Percentiles rank a stretch among this genome's conserved stretches.
phyloP scores from a whole-genome alignment of 768 basidiomycete species.

The Dacryopinax primogenitus region DNA sequence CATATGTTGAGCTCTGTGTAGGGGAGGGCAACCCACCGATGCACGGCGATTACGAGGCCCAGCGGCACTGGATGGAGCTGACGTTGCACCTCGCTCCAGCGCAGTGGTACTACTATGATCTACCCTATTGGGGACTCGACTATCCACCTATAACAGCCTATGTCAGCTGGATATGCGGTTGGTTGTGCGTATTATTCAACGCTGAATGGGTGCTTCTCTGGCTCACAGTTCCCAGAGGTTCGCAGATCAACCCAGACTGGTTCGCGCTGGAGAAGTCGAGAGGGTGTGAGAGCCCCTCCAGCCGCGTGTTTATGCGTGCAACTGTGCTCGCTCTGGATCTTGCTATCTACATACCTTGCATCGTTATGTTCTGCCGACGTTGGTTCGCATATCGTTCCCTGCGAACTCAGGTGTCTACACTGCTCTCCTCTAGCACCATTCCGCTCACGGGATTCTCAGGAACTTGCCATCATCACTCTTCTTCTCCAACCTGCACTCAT shows the following conservation, averaged over 20 bases:
- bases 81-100: conserved; percentile 60
- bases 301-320: conserved; percentile 66
- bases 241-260: conserved; percentile 46
- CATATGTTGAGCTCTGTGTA: conserved; percentile 20
- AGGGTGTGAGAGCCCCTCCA: conserved; percentile 53
- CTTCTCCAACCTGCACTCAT: conserved; percentile 74
- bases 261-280: conserved; percentile 57
- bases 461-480: conserved; percentile 57
- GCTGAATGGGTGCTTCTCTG: conserved; percentile 9
- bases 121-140: conserved; percentile 87
- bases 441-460: conserved; percentile 22
- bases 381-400: conserved; percentile 61
- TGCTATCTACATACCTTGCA: conserved; percentile 60
- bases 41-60: conserved; percentile 88
- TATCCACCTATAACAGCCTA: conserved; percentile 92
- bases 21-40: conserved; percentile 63
- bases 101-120: conserved; percentile 80
- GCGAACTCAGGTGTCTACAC: conserved; percentile 54
- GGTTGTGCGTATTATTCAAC: conserved; percentile 40
- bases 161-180: conserved; percentile 69
- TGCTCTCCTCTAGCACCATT: background rate
- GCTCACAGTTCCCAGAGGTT: conserved; percentile 30
- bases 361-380: conserved; percentile 48
- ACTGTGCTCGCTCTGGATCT: conserved; percentile 59
- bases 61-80: conserved; percentile 91